Conservation (phyloP, 768 basidiomycete species). For the Lepiota subincarnata region DNA sequence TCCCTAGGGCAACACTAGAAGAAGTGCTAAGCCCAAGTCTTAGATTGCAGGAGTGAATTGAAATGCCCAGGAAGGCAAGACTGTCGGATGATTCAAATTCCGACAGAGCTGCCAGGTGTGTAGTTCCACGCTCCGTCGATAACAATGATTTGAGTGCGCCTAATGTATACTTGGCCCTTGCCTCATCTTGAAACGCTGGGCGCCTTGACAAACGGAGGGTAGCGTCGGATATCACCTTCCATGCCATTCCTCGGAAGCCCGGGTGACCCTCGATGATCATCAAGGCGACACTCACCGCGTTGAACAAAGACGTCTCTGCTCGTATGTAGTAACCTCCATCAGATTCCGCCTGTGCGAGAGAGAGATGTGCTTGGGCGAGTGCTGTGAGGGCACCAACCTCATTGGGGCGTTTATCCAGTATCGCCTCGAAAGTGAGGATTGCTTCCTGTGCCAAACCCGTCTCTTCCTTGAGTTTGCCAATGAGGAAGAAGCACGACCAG, state of each 20-base stretch:
- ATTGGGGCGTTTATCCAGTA: conserved; percentile 51
- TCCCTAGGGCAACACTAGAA: conserved; percentile 40
- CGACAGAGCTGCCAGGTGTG: neutral
- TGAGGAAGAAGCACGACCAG: conserved; percentile 82
- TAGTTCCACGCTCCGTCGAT: neutral
- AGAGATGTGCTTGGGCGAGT: conserved; percentile 67
- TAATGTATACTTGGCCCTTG: conserved; percentile 30
- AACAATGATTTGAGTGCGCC: conserved; percentile 19
- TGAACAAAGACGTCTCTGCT: conserved; percentile 68
- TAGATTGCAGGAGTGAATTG: conserved; percentile 58
- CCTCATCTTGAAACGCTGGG: conserved; percentile 44
- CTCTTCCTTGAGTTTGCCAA: conserved; percentile 79
- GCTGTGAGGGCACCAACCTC: conserved; percentile 73
- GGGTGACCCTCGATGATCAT: conserved; percentile 44
- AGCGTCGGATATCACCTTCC: conserved; percentile 84
- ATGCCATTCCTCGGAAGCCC: conserved; percentile 68
- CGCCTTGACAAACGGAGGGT: conserved; percentile 59
- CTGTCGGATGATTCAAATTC: neutral
- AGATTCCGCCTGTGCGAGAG: conserved; percentile 63
- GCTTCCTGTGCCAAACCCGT: conserved; percentile 76
- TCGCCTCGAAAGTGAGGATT: conserved; percentile 54
- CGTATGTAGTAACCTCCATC: conserved; percentile 68
- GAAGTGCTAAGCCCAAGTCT: conserved; percentile 53
- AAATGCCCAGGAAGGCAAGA: conserved; percentile 36
- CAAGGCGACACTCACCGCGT: conserved; percentile 51